Evolutionary conservation across 2,329 filamentous ascomycete species (phyloP), one percentile per base, ranked within the genome.

Genomic region (Bipolaris gigantea): DNA sequence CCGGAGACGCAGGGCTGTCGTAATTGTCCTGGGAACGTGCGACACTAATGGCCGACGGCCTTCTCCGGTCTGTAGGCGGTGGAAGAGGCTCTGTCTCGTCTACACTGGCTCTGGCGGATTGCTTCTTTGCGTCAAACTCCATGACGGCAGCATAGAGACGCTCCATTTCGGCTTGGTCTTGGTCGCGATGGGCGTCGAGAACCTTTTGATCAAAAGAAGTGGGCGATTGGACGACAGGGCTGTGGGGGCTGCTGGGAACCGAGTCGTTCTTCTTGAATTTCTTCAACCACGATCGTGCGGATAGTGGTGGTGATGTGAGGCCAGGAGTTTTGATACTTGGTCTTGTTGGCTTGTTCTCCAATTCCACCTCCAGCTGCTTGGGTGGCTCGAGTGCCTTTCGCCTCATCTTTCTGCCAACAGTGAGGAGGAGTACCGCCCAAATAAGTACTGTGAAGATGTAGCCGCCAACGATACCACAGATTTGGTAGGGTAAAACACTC

Each of bases 121-220:
- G 65, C 56, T 79, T 81, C 59, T 78, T 76, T 41, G 80, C 81
- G 60, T 97, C 92, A 65, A 96, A 89, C 73, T 92, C 90, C 86
- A 96, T 89, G 60, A 96, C 92, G 63, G 92, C 89, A 57, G 87
- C 91, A 76, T 97, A 97, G 72, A 97, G 86, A 65, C 90, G 86
- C 73, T 96, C 92, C 74, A 97, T 86, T 72, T 96, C 89, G 61
- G 87, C 81, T 73, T 94, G 87, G 59, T 90, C 86, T 78, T 88
- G 87, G 67, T 83, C 81, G 71, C 83, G 85, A 75, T 96, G 90
- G 56, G 84, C 83, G 55, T 88, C 84, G 21, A 97, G 83, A 15
- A 96, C 83, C 55, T 82, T 82, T 55, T 88, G 86, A 72, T 97
- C 91, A 55, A 97, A 89, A 19, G 85, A 86, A 15, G 82, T 82